Evolutionary conservation across 495 filamentous ascomycete species (phyloP), one percentile per base, ranked within the genome.

Genomic region (Friedmanniomyces endolithicus): DNA sequence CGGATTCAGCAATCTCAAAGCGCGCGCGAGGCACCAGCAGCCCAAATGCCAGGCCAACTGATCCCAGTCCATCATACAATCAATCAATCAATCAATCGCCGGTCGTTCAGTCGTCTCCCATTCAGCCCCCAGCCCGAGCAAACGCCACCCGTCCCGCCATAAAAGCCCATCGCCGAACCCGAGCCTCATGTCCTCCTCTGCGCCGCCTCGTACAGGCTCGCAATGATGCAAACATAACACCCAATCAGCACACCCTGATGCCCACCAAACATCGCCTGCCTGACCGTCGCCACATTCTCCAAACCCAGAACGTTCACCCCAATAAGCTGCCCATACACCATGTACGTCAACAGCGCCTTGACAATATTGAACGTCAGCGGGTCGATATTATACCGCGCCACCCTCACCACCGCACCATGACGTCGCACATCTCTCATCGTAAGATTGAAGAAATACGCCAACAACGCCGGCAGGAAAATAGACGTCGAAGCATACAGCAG

Each of bases 401-500:
- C 56, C 49, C 33, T 14, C 54, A 60, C 66, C 52, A 31, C 58
- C 56, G 54, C 58, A 61, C 57, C 63, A 58, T 59, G 65, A 58
- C 51, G 66, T 70, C 56, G 53, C 34, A 58, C 47, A 29, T 62
- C 51, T 66, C 68, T 66, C 56, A 74, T 66, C 61, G 79, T 85
- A 61, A 96, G 64, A 67, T 98, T 96, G 74, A 94, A 80, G 65
- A 96, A 90, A 64, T 88, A 96, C 1, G 85, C 87, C 34, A 79
- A 75, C 24, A 83, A 52, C 51, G 82, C 61, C 3, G 92, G 92
- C 57, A 90, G 48, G 14, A 84, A 25, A 16, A 89, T 58, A 61
- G 77, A 82, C 2, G 87, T 90, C 25, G 84, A 64, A 1, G 78
- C 59, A 90, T 94, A 98, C 22, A 92, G 74, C 11, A 80, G 72